Evolutionary conservation across 148 eudicot genomes (phyloP), one percentile per base, ranked within the genome.

Genomic region (Agrostemma githago): DNA sequence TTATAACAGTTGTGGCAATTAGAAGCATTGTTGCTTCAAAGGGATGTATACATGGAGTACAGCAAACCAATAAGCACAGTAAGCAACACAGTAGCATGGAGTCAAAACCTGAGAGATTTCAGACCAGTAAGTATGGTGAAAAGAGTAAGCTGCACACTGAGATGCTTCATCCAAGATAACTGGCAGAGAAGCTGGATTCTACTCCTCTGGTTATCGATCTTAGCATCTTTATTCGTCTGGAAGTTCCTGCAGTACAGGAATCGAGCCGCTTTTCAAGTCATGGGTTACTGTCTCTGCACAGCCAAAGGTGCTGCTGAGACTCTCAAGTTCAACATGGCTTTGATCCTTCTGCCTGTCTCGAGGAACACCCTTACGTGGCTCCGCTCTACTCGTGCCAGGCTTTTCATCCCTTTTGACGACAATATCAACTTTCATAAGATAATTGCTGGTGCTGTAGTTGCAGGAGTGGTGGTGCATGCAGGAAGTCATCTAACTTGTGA

Each of bases 241-340:
- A 95, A 90, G 54, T 92, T 95, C 81, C 60, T 82, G 11, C 96
- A 95, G 63, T 95, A 95, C 74, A 83, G 82, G 17, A 77, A 80
- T 21, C 85, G 71, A 76, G 85, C 92, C 0, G 97, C 91, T 3
- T 95, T 90, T 80, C 82, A 88, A 3, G 86, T 89, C 19, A 95
- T 95, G 97, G 99, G 99, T 42, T 89, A 95, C 72, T 95, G 99
- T 76, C 34, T 92, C 46, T 82, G 96, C 53, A 92, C 92, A 0
- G 99, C 99, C 62, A 95, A 95, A 83, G 99, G 99, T 11, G 99
- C 97, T 6, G 99, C 97, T 0, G 99, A 95, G 84, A 95, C 96
- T 4, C 80, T 95, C 37, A 95, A 95, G 81, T 79, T 95, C 37
- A 95, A 95, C 83, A 95, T 95, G 99, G 99, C 99, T 62, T 81